phyloP scores from a whole-genome alignment of 1,284 basidiomycete species.

The Takashimella tepidaria region DNA sequence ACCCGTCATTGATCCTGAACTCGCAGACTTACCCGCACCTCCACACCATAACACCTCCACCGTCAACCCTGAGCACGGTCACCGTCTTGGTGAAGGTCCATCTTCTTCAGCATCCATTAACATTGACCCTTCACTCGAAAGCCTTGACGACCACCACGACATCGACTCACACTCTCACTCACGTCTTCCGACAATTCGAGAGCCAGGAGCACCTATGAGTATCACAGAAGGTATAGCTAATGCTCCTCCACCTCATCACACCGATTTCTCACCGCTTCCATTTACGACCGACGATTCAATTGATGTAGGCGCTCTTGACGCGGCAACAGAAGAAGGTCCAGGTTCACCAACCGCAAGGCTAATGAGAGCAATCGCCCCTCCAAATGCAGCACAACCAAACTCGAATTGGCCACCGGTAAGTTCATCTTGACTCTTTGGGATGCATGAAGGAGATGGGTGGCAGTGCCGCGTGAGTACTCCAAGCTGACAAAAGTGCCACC shows the following conservation, averaged over 20 bases:
- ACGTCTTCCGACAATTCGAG: slow-evolving; percentile 2
- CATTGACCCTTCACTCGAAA: not conserved
- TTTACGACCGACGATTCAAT: slow-evolving; percentile 28
- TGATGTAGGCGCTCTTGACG: slow-evolving; percentile 27
- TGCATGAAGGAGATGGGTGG: slow-evolving; percentile 7
- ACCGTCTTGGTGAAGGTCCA: not conserved
- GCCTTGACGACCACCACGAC: slow-evolving; percentile 7
- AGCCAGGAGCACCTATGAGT: slow-evolving; percentile 22
- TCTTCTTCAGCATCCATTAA: not conserved
- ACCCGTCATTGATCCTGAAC: slow-evolving; percentile 33
- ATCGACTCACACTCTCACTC: too few relatives aligned
- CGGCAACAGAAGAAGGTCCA: slow-evolving; percentile 27
- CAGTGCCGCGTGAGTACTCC: slow-evolving; percentile 12
- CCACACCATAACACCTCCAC: slow-evolving; percentile 20
- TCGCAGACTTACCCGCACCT: slow-evolving; percentile 31
- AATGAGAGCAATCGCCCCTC: slow-evolving; percentile 41
- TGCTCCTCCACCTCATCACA: slow-evolving; percentile 38
- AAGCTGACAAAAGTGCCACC: slow-evolving; percentile 1
- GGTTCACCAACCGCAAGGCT: slow-evolving; percentile 41
- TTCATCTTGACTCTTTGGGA: slow-evolving; percentile 3
- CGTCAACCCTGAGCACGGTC: not conserved
- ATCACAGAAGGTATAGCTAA: slow-evolving; percentile 39
- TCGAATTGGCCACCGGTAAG: slow-evolving; percentile 41
- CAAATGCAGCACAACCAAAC: slow-evolving; percentile 36
- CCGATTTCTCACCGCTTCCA: slow-evolving; percentile 37